Percentiles rank a stretch among this genome's conserved stretches.
phyloP scores from a whole-genome alignment of 1,284 basidiomycete genomes.

The Puccinia novopanici region DNA sequence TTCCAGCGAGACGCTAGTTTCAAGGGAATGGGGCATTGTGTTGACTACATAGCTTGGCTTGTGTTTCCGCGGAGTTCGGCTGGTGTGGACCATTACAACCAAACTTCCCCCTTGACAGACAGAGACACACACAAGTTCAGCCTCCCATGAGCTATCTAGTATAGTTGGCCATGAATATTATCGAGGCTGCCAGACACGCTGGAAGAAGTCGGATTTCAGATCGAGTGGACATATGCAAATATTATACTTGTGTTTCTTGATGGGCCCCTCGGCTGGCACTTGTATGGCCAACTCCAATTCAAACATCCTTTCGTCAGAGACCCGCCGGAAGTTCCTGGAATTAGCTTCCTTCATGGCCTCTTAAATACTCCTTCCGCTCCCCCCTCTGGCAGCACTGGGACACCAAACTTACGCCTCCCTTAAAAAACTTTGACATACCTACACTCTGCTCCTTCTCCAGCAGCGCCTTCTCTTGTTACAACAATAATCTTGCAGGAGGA shows the following conservation, averaged over 20 bases:
- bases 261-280: background rate
- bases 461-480: background rate
- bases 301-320: background rate
- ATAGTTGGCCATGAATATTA: too few relatives aligned
- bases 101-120: background rate
- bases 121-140: too few relatives aligned
- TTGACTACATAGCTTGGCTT: background rate
- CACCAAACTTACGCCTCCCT: slow-evolving; percentile 22
- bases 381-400: slow-evolving; percentile 27
- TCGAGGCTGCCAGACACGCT: too few relatives aligned
- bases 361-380: background rate
- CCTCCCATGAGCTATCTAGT: background rate
- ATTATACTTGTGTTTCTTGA: too few relatives aligned
- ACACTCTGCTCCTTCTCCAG: background rate
- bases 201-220: slow-evolving; percentile 13
- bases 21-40: background rate
- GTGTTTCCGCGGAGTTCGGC: slow-evolving; percentile 18
- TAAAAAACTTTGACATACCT: background rate
- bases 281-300: slow-evolving; percentile 1
- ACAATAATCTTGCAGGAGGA: too few relatives aligned
- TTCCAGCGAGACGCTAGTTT: slow-evolving; percentile 17
- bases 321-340: too few relatives aligned
- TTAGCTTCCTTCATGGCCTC: background rate
- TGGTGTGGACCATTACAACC: background rate
- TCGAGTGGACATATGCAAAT: background rate